phyloP scores from a whole-genome alignment of 1,139 yeast genomes.

The Suhomyces anneliseae region DNA sequence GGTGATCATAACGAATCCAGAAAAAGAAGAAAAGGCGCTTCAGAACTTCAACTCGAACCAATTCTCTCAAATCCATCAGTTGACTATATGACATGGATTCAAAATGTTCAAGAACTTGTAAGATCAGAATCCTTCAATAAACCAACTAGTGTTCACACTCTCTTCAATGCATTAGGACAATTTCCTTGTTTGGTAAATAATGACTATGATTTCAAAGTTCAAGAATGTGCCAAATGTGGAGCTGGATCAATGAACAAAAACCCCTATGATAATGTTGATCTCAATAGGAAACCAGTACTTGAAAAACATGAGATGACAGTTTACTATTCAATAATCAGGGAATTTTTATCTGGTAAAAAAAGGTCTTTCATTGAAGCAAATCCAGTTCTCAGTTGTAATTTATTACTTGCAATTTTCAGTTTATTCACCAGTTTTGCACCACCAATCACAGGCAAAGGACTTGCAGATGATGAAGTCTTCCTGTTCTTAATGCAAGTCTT shows the following conservation, averaged over 20 bases:
- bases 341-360: conserved; percentile 15
- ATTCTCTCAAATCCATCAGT: conserved; percentile 7
- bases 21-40: not conserved
- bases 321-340: conserved; percentile 26
- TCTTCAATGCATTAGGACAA: conserved; percentile 43
- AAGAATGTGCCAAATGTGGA: conserved; percentile 47
- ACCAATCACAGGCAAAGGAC: conserved; percentile 10
- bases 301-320: conserved; percentile 23
- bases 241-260: conserved; percentile 23
- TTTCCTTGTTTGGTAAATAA: conserved; percentile 41
- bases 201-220: conserved; percentile 28
- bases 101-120: conserved; percentile 14
- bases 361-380: conserved; percentile 14
- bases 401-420: conserved; percentile 46
- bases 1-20: not conserved
- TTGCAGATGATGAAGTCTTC: conserved; percentile 23
- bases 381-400: conserved; percentile 39
- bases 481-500: conserved; percentile 24
- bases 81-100: conserved; percentile 26
- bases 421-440: conserved; percentile 43
- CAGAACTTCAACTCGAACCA: not conserved
- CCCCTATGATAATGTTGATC: conserved; percentile 22
- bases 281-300: conserved; percentile 22
- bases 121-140: not conserved
- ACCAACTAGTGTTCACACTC: conserved; percentile 21